Evolutionary conservation across 371 early-diverging fungal species (phyloP), one percentile per base, ranked within the genome.

Genomic region (Dichotomocladium elegans): DNA sequence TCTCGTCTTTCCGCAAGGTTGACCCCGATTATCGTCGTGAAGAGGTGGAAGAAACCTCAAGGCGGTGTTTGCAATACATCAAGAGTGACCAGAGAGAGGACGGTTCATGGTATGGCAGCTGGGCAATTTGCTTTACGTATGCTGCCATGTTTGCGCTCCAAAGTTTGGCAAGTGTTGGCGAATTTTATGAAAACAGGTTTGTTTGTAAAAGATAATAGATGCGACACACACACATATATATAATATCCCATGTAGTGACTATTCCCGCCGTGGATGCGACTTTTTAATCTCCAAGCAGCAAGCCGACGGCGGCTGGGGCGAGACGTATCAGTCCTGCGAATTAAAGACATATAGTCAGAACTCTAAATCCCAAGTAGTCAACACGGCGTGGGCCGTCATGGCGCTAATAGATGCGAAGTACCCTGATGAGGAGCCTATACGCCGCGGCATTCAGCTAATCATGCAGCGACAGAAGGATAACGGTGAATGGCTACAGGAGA

Each of bases 101-200:
- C 64, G 98, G 98, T 19, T 83, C 88, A 34, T 98, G 96, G 96
- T 95, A 86, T 65, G 98, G 98, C 12, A 79, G 87, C 29, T 98
- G 98, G 98, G 98, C 87, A 28, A 89, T 98, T 57, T 98, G 98
- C 68, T 98, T 92, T 58, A 97, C 96, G 3, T 98, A 98, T 63
- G 97, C 94, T n/a, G 83, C 88, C 33, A 85, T 92, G 89, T 98
- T 98, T 85, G 93, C 92, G 1, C 61, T 96, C 29, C 90, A 95
- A 60, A 85, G 88, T 60, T 66, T 98, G 60, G 86, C 92, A 10
- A 87, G 88, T 57, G 84, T 90, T 19, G 94, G 91, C 17, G 85
- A 88, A 72, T 77, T 58, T 43, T 98, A 95, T 61, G 75, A 85
- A 15, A 94, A 86, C 65, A 80, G 83, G 80, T 85, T 76, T 63